Evolutionary conservation across 2,329 filamentous ascomycete species (phyloP).

Genomic region (Aspergillus terreus): DNA sequence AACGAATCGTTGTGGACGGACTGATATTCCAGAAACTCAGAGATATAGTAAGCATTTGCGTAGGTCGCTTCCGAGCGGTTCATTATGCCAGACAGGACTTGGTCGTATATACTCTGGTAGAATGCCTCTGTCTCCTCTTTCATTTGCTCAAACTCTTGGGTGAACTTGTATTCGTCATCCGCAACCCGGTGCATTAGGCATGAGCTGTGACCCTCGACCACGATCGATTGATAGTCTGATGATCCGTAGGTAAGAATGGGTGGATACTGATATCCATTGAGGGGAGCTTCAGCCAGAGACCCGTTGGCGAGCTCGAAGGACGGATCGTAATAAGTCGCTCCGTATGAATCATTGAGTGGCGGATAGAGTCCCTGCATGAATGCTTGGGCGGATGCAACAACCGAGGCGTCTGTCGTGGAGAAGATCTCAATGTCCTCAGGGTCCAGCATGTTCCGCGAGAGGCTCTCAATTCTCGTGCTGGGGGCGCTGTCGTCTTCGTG

Average conservation of each 20-base stretch:
- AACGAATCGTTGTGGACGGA: slow-evolving; percentile 49
- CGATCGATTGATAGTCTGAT: slow-evolving; percentile 50
- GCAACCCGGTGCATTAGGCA: slow-evolving; percentile 40
- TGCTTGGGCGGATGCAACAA: slow-evolving; percentile 53
- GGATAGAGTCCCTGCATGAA: slow-evolving; percentile 62
- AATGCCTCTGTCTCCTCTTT: slow-evolving; percentile 37
- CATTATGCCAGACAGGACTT: slow-evolving; percentile 43
- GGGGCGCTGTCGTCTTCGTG: slow-evolving; percentile 16
- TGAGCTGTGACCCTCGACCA: slow-evolving; percentile 46
- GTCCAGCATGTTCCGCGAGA: slow-evolving; percentile 45
- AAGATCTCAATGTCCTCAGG: slow-evolving; percentile 47
- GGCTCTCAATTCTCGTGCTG: slow-evolving; percentile 39
- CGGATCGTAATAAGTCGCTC: slow-evolving; percentile 27
- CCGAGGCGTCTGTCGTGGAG: slow-evolving; percentile 46
- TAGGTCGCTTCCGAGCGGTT: slow-evolving; percentile 42
- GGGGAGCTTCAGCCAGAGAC: slow-evolving; percentile 43
- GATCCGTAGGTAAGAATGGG: slow-evolving; percentile 43
- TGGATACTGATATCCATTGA: slow-evolving; percentile 58
- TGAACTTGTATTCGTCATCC: slow-evolving; percentile 39
- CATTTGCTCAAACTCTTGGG: slow-evolving; percentile 39
- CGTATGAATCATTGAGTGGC: slow-evolving; percentile 38
- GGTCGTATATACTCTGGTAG: slow-evolving; percentile 45
- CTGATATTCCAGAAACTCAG: slow-evolving; percentile 55
- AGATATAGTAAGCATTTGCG: slow-evolving; percentile 51
- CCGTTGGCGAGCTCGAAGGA: slow-evolving; percentile 49